Percentiles rank a stretch among this genome's conserved stretches.
Conservation (phyloP, 345 rosid species). For the Arabis alpina region DNA sequence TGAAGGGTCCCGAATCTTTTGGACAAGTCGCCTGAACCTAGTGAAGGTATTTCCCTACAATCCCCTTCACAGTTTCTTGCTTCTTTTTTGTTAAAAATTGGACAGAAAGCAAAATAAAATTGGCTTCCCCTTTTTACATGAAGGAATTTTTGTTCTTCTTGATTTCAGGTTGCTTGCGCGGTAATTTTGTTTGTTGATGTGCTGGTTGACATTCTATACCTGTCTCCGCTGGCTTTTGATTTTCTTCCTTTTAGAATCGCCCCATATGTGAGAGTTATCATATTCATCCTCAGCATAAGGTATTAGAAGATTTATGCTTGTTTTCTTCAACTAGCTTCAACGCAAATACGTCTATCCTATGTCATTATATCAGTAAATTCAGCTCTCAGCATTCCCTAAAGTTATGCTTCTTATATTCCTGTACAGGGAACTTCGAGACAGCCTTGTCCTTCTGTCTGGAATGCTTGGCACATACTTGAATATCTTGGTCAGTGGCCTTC, state of each 20-base stretch:
- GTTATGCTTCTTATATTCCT: conserved; percentile 15
- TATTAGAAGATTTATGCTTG: conserved; percentile 37
- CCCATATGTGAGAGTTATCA: conserved; percentile 80
- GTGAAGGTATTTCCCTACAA: conserved; percentile 59
- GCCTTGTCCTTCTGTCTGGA: conserved; percentile 74
- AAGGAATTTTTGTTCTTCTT: conserved; percentile 10
- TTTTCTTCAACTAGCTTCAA: not conserved
- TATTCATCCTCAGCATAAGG: conserved; percentile 82
- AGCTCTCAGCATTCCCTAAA: not conserved
- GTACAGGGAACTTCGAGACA: conserved; percentile 71
- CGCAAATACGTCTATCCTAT: not conserved
- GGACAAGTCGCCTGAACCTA: conserved; percentile 60
- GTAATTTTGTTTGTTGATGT: conserved; percentile 76
- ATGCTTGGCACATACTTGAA: conserved; percentile 87
- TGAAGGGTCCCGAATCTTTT: conserved; percentile 71
- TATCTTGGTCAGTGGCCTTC: conserved; percentile 71
- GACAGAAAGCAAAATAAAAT: not conserved
- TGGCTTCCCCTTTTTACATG: not conserved
- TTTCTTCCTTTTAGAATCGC: conserved; percentile 87
- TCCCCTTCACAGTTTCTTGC: conserved; percentile 22
- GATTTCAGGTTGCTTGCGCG: conserved; percentile 68
- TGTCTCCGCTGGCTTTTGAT: conserved; percentile 69
- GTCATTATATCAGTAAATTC: not conserved
- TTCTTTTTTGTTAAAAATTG: conserved; percentile 14
- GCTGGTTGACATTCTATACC: conserved; percentile 68